These are phyloP conservation scores for Circinella umbellata DNA, from an alignment of 371 early-diverging fungal genomes.

Conservation along the genomic window DNA sequence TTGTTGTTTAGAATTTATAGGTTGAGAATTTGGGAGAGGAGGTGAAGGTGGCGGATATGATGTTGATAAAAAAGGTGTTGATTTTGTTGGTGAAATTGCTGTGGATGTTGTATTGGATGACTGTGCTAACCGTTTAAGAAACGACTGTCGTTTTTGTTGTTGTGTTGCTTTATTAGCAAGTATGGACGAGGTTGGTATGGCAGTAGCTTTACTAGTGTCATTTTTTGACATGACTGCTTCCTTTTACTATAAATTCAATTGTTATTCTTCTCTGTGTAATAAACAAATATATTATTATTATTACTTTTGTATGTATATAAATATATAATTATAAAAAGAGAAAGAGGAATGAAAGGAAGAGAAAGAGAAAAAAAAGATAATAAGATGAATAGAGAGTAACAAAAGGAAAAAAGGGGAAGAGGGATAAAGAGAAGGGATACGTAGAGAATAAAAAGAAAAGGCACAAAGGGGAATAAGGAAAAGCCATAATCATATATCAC, in stretches of 20 bases:
- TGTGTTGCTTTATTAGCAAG: slow-evolving; percentile 15
- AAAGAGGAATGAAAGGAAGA: background rate
- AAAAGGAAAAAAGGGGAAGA: background rate
- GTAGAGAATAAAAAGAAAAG: background rate
- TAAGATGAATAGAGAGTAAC: background rate
- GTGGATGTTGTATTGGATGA: background rate
- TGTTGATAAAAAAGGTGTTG: slow-evolving; percentile 4
- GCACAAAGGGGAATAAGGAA: background rate
- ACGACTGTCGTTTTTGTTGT: slow-evolving; percentile 9
- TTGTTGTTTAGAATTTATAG: background rate
- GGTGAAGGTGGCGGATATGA: background rate
- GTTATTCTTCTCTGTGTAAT: no score
- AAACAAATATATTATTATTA: no score
- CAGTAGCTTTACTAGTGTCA: background rate
- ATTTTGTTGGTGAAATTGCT: slow-evolving; percentile 5
- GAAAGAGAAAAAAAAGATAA: background rate
- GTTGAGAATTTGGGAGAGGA: background rate
- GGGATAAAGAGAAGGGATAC: background rate
- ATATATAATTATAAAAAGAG: background rate
- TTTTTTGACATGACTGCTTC: slow-evolving; percentile 16
- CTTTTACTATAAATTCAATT: no score
- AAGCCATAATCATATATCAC: background rate
- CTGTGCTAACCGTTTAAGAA: slow-evolving; percentile 12
- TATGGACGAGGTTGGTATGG: background rate
- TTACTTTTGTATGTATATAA: no score